Evolutionary conservation across 352 stramenopile species (phyloP), one percentile per base, ranked within the genome.

Genomic region (Halophytophthora polymorphica): DNA sequence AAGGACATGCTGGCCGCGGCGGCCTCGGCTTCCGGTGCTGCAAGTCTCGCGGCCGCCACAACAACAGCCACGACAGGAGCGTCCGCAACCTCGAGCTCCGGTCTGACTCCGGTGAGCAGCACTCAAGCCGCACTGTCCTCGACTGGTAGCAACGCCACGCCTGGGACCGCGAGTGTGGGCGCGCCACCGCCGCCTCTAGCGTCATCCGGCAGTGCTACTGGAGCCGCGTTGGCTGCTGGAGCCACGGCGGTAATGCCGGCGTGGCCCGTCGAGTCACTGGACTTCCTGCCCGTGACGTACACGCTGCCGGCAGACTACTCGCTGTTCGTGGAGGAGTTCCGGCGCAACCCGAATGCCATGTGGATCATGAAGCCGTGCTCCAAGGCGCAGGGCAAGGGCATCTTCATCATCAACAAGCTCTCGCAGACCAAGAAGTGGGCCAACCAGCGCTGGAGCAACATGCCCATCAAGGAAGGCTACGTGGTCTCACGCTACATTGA

Each of bases 331-430:
- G 92, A 98, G 56, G 82, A 91, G 58, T 93, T 93, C 31, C 75
- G 80, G 18, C 81, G 79, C 33, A 95, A 88, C 48, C 83, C 82
- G 13, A 87, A 92, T 66, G 67, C 68, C 15, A 93, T 92, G 80
- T 98, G 91, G 91, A 98, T 98, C 62, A 97, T 98, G 91, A 98
- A 98, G 48, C 91, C 91, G 1, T 94, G 81, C 21, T 93, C 82
- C 14, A 73, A 81, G 15, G 88, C 89, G 0, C 90, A 97, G 66
- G 90, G 90, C 17, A 96, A 96, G 53, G 89, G 90, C 22, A 97
- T 97, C 36, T 97, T 97, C 59, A 93, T 97, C 56, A 86, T 97
- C 49, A 96, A 94, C 53, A 96, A 96, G 42, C 73, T 97, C 11
- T 88, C 86, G 3, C 90, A 97, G 58, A 92, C 90, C 42, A 96